Percentiles rank a stretch among this genome's conserved stretches.
phyloP scores from a whole-genome alignment of 148 eudicot species.

The Oxyria digyna region DNA sequence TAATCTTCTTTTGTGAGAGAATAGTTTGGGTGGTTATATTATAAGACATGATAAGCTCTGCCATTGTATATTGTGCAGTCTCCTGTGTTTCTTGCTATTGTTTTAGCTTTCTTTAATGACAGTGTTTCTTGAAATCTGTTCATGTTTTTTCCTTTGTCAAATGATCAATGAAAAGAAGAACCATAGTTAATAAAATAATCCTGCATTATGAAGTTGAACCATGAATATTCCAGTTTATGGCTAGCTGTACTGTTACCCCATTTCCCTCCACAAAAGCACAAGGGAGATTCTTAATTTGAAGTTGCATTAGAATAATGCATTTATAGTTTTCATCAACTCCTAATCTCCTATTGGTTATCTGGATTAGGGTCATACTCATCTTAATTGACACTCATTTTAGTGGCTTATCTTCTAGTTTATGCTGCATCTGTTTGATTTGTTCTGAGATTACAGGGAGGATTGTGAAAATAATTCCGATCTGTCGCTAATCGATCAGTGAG shows the following conservation, averaged over 20 bases:
- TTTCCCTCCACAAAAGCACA: conserved; percentile 1
- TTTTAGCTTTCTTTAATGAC: not conserved
- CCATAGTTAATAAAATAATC: not conserved
- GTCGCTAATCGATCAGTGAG: too few species aligned
- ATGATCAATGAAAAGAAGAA: not conserved
- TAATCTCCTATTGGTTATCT: not conserved
- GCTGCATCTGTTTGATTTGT: not conserved
- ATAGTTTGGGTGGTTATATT: conserved; percentile 6
- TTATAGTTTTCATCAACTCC: not conserved
- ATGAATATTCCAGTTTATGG: conserved; percentile 6
- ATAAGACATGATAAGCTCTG: not conserved
- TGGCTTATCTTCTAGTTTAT: not conserved
- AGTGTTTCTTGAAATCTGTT: not conserved
- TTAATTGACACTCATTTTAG: not conserved
- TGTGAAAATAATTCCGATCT: too few species aligned
- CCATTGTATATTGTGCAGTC: not conserved
- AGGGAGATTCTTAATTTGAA: not conserved
- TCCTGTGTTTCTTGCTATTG: not conserved
- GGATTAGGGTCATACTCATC: not conserved
- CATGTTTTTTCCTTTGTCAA: not conserved
- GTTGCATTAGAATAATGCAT: not conserved
- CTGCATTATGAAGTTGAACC: not conserved
- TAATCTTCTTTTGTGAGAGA: conserved; percentile 2
- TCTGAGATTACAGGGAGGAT: not conserved
- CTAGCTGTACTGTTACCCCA: conserved; percentile 3